Percentiles rank a stretch among this genome's conserved stretches.
Evolutionary conservation across 176 grass and related monocot genomes (phyloP).

Genomic region (Coix lacrymajobi): DNA sequence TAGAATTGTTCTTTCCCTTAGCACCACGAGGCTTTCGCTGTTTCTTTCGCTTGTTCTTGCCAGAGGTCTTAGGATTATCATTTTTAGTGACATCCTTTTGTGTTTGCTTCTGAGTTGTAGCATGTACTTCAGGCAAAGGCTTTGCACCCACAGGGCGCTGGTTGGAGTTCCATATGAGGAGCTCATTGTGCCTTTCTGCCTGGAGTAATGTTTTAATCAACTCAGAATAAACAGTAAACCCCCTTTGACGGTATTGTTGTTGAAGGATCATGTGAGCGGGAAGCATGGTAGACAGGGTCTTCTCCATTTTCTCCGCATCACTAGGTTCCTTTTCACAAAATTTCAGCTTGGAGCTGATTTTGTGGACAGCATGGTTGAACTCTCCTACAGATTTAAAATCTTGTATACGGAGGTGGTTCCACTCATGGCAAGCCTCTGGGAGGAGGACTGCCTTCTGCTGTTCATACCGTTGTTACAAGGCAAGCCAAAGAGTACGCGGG

Average conservation of each 20-base stretch:
- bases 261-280: neutral
- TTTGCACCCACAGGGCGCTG: accelerated
- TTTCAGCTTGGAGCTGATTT: neutral
- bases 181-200: neutral
- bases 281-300: neutral
- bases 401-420: too few species aligned
- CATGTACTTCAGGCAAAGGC: neutral
- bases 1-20: too few species aligned
- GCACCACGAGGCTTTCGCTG: neutral
- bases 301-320: neutral
- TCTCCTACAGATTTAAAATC: neutral
- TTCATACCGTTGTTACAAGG: neutral
- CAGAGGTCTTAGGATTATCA: neutral
- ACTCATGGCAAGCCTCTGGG: neutral
- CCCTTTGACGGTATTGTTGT: neutral
- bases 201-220: neutral
- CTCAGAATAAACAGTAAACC: neutral
- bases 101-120: neutral
- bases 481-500: neutral
- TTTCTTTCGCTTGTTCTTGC: neutral
- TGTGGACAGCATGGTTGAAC: neutral
- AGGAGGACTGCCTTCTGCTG: neutral
- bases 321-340: neutral
- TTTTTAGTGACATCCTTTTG: neutral
- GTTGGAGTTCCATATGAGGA: neutral